These are phyloP conservation scores for Chlorella sorokiniana DNA, from an alignment of 139 green algal species.

Conservation along the genomic window DNA sequence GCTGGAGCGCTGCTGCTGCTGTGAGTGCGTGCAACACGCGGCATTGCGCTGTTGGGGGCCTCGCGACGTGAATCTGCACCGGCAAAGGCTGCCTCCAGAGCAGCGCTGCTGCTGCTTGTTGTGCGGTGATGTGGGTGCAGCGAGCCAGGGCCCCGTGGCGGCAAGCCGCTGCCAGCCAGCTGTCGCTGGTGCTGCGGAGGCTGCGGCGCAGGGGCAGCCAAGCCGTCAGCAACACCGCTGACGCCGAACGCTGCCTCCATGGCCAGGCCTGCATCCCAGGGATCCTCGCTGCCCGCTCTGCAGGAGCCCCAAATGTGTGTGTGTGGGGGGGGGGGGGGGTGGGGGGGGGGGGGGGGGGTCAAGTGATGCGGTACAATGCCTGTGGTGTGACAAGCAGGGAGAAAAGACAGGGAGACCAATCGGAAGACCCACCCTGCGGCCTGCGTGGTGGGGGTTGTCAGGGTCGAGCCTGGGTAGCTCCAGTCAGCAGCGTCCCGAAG, in stretches of 20 bases:
- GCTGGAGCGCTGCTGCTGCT: conserved; percentile 1
- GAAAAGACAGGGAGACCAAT: background rate
- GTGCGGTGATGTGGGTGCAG: background rate
- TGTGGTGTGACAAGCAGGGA: background rate
- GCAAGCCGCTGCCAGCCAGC: conserved; percentile 2
- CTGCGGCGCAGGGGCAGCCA: background rate
- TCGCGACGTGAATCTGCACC: background rate
- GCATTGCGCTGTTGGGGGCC: background rate
- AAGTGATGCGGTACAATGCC: background rate
- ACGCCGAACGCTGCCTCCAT: conserved; percentile 33
- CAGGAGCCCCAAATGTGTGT: background rate
- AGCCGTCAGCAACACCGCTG: background rate
- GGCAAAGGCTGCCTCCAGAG: background rate
- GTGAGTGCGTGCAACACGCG: background rate
- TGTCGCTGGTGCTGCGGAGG: background rate
- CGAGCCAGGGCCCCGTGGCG: background rate
- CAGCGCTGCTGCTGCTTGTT: background rate
- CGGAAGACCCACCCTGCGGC: background rate
- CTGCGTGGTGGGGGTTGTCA: conserved; percentile 36
- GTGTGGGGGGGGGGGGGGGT: background rate
- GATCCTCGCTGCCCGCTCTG: background rate
- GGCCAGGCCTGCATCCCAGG: conserved; percentile 39
- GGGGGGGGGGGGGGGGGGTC: background rate
- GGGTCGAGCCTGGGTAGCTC: conserved; percentile 31
- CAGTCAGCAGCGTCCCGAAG: conserved; percentile 35